Base-by-base conservation (phyloP, 1,284 basidiomycete species). In the Sporisorium graminicola region DNA sequence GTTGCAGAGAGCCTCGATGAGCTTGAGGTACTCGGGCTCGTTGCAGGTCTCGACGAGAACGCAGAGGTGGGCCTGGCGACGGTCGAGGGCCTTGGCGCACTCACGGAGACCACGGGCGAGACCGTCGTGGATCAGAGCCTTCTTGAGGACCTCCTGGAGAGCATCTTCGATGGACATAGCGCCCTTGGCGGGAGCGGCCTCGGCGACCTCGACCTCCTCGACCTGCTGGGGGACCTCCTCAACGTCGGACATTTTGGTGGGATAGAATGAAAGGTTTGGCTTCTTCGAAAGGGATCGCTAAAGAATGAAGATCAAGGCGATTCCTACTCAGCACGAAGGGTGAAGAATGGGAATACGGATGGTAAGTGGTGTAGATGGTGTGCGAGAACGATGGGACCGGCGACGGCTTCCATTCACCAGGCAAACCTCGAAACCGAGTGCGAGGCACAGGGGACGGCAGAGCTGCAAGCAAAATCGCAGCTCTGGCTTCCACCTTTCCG, bases 21-120 rank as follows among this genome's bases (percentile, higher is more conserved):
- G 94, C 90, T 98, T 98, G 90, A 98, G 93, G 91, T 99, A 98
- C 89, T 98, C 96, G 83, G 95, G 94, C 89, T 98, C 96, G 73
- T 93, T 96, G 90, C 95, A 97, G 72, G 94, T 95, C 91, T 99
- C 96, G 87, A 98, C 95, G 86, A 99, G 92, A 77, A 99, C 95
- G 89, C 96, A 98, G 69, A 99, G 91, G 88, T 98, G 96, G 67
- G 96, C 96, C 90, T 97, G 94, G 85, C 95, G 93, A 89, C 95
- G 95, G 91, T 99, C 96, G 79, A 99, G 90, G 71, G 96, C 94
- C 90, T 99, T 99, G 86, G 96, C 93, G 86, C 91, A 93, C 90
- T 99, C 96, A 83, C 96, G 94, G 78, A 99, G 92, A 88, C 96
- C 96, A 81, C 96, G 93, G 74, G 96, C 94, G 77, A 99, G 94